Conservation (phyloP, 2,329 filamentous ascomycete species). For the Neofusicoccum kwambonambiense region DNA sequence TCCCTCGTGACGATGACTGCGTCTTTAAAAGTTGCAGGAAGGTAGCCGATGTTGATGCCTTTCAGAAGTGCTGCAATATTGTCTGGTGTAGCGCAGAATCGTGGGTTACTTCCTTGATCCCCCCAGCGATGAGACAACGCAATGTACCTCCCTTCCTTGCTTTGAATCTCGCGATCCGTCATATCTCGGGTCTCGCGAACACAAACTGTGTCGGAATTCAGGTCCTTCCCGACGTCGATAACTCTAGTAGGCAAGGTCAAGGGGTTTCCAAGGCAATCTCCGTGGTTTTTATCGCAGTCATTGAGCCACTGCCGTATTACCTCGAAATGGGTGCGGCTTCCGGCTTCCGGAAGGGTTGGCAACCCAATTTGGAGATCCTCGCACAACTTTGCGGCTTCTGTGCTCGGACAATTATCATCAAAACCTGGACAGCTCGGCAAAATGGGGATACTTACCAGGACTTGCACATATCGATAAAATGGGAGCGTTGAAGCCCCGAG, state of each 20-base stretch:
- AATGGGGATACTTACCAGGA: background rate
- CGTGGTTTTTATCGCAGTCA: background rate
- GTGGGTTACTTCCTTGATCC: background rate
- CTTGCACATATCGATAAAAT: too few relatives aligned
- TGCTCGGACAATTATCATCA: too few relatives aligned
- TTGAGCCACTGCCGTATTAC: slow-evolving; percentile 20
- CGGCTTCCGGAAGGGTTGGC: slow-evolving; percentile 15
- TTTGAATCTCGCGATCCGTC: background rate
- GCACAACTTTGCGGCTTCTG: background rate
- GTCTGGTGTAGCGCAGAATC: background rate
- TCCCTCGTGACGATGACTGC: slow-evolving; percentile 21
- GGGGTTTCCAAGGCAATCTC: background rate
- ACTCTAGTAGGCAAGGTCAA: background rate
- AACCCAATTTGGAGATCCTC: slow-evolving; percentile 22
- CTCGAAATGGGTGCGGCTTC: slow-evolving; percentile 8
- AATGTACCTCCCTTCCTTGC: background rate
- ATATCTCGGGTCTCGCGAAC: too few relatives aligned
- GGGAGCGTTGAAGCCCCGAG: too few relatives aligned
- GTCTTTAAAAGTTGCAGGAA: slow-evolving; percentile 26
- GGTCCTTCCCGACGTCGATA: background rate
- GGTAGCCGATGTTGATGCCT: background rate
- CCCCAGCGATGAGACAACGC: slow-evolving; percentile 4
- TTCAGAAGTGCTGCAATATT: background rate
- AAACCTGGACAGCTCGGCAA: background rate
- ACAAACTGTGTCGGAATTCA: background rate